Percentiles rank a stretch among this genome's conserved stretches.
Evolutionary conservation across 441 rosid genomes (phyloP).

Genomic region (Erodium trifolium): DNA sequence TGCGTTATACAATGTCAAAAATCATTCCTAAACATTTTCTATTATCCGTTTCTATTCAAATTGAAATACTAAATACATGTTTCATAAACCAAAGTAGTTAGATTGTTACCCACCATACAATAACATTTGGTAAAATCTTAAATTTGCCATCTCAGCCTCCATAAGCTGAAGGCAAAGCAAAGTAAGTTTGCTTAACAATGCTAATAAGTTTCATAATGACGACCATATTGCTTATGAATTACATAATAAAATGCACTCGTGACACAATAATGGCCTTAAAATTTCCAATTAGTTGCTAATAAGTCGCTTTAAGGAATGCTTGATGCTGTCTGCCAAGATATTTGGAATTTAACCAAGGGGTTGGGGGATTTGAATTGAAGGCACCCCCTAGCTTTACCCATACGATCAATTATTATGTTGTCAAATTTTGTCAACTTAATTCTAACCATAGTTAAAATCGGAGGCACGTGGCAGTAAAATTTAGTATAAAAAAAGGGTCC

Average conservation of each 20-base stretch:
- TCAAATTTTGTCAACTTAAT: background rate
- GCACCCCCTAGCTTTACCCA: background rate
- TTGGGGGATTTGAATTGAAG: background rate
- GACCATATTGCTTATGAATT: background rate
- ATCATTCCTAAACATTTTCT: too few relatives aligned
- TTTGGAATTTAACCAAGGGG: background rate
- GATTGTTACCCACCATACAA: background rate
- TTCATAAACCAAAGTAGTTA: too few relatives aligned
- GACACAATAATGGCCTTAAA: background rate
- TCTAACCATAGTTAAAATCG: background rate
- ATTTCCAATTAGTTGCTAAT: background rate
- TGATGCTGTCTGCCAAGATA: background rate
- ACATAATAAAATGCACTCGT: background rate
- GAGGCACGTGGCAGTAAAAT: background rate
- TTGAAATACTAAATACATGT: background rate
- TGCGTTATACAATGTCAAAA: too few relatives aligned
- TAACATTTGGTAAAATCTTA: background rate
- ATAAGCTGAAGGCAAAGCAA: background rate
- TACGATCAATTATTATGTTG: background rate
- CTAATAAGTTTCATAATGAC: background rate
- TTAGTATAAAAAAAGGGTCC: background rate
- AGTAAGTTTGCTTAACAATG: background rate
- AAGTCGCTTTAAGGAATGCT: conserved; percentile 6
- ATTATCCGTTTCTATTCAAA: too few relatives aligned
- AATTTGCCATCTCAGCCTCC: background rate